These are phyloP conservation scores for Aureobasidium lini DNA, from an alignment of 2,329 filamentous ascomycete genomes.

Conservation along the genomic window DNA sequence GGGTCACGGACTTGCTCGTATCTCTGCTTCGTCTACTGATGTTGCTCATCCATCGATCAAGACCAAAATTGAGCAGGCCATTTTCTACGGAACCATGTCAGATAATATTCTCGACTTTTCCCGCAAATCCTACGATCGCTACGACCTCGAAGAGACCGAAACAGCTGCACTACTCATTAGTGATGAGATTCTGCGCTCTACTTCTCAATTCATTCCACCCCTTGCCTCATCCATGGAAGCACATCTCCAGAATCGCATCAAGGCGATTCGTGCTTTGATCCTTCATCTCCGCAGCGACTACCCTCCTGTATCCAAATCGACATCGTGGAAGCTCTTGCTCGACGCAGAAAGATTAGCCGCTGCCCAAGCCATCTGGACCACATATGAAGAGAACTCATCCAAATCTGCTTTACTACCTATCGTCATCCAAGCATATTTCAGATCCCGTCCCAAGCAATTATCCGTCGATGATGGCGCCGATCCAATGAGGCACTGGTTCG, in stretches of 20 bases:
- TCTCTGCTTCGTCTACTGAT: conserved; percentile 48
- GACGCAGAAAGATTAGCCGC: conserved; percentile 86
- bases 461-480: conserved; percentile 1
- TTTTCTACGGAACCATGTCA: conserved; percentile 78
- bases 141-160: conserved; percentile 63
- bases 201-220: conserved; percentile 64
- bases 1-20: conserved; percentile 50
- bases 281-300: conserved; percentile 60
- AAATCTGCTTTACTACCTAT: conserved; percentile 8
- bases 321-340: conserved; percentile 75
- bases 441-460: not conserved
- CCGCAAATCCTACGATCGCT: conserved; percentile 46
- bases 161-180: conserved; percentile 72
- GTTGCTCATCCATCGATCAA: conserved; percentile 68
- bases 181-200: conserved; percentile 71
- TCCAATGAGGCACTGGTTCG: conserved; percentile 16
- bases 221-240: conserved; percentile 67
- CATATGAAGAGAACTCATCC: conserved; percentile 56
- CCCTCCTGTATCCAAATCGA: conserved; percentile 54
- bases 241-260: conserved; percentile 66
- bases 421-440: conserved; percentile 7
- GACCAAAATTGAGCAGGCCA: conserved; percentile 85
- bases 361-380: conserved; percentile 70
- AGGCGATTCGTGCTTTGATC: conserved; percentile 69
- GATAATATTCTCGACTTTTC: conserved; percentile 86